Evolutionary conservation across 139 green algal genomes (phyloP), one percentile per base, ranked within the genome.

Genomic region (Desmodesmus armatus): DNA sequence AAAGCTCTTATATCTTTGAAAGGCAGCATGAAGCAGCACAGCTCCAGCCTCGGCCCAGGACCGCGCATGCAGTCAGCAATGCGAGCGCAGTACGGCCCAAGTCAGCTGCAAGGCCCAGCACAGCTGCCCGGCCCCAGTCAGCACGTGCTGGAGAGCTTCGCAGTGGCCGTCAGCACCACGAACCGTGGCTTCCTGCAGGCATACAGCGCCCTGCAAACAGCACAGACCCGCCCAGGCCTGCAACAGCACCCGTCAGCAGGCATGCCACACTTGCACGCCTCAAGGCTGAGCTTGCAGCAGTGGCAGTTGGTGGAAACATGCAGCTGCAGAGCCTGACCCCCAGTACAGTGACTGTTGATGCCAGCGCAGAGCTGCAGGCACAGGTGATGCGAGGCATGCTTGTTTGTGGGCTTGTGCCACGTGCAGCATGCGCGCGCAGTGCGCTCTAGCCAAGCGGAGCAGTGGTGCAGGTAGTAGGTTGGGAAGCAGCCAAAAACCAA

Each of bases 261-360:
- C 78, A 58, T 31, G 39, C 78, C 21, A 11, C 78, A 7, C 0
- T 84, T 29, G 41, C 78, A 5, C 27, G 78, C 23, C 37, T 84
- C 17, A 84, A 84, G 27, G 62, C 33, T 19, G 62, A 84, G 62
- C 41, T 84, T n/a, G 62, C 62, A 25, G 35, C 44, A 33, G 62
- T 84, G 2, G 43, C 78, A 37, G 29, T 31, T 17, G 29, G 29
- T 27, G 19, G 43, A 40, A 84, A 84, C 23, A 63, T 84, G 17
- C 78, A 84, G 62, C 41, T 84, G 62, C 78, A 84, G 41, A 77
- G 78, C 78, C 31, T 84, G 60, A 62, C 25, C 17, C 40, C 44
- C 33, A 37, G 15, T 13, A 60, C 15, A 5, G 3, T 19, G 0
- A 51, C 47, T 35, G 47, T 40, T 44, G 71, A 79, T 41, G 71